Evolutionary conservation across 2,329 filamentous ascomycete species (phyloP), one percentile per base, ranked within the genome.

Genomic region (Colletotrichum gloeosporioides): DNA sequence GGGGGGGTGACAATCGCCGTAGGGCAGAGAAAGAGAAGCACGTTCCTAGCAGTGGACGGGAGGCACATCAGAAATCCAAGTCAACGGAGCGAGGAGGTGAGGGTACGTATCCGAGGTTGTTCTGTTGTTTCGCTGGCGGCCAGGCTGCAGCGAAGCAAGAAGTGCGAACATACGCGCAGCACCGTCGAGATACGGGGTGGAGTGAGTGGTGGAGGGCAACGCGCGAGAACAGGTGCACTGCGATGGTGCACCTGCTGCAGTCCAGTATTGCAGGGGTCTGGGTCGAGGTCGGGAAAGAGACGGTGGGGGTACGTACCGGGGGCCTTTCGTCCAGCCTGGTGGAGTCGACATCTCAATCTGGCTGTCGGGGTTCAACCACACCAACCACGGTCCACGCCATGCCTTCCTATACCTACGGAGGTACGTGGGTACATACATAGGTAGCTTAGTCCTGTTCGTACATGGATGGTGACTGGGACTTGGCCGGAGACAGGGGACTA

Each of bases 291-390:
- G 72, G 32, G 29, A 39, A 72, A 59, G 55, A 64, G 71, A 68
- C 73, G 73, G 70, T 73, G 63, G 64, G 57, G 64, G 70, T 76
- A 76, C 73, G 70, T 72, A 75, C 62, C 25, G 29, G 31, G 39
- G 44, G 44, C 44, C 44, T 49, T 22, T 49, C 18, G 6, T 62
- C 59, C 63, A 63, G 69, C 63, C 39, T 55, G 27, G 59, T 65
- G 57, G 32, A 27, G 68, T 57, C 31, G 44, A 63, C 39, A 18
- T 29, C 22, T 25, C 32, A 34, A 31, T 29, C 22, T 39, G 44
- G 44, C 44, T 49, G 44, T 49, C 22, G 44, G 44, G 44, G 44
- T 32, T 63, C 27, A 31, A 31, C 15, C 27, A 31, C 29, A 22
- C 27, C n/a, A 49, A 49, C 44, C 44, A 49, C 36, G 7, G 34